Base-by-base conservation (phyloP, 176 grass and related monocot species). In the Rhynchospora pubera region DNA sequence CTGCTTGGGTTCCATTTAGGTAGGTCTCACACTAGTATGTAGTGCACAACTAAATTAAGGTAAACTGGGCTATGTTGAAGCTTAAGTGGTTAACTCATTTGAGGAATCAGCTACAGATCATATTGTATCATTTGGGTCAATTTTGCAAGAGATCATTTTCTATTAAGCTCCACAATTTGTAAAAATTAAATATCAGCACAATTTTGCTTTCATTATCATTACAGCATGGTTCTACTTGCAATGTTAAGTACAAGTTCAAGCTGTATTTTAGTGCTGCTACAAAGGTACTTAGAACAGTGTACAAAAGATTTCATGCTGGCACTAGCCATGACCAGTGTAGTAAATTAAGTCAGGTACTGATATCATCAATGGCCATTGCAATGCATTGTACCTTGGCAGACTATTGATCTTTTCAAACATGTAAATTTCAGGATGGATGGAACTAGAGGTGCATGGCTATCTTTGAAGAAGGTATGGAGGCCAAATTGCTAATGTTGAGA, bases 201-300 rank as follows among this genome's bases (percentile, higher is more conserved):
- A 24, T 16, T 56, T 79, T 84, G 28, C 32, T 89, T 85, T 78
- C 51, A 6, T 80, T 58, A 39, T 52, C 18, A 57, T 85, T 89
- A 57, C 85, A 94, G 92, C 92, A 94, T 87, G 90, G 95, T 76
- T 94, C 88, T 71, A 94, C 95, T 7, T 98, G 94, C 79, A 98
- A 98, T 83, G 90, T 90, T 39, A 98, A 94, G 77, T 78, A 98
- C 78, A 98, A 91, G 80, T 98, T 98, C 62, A 89, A 58, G 42
- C 95, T 92, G 65, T 98, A 98, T 61, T 98, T 98, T 72, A 94
- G 90, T 84, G 88, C 90, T 18, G 90, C 89, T 18, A 88, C 95
- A 64, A 98, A 98, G 90, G 95, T 98, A 83, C 82, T 22, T 51
- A 53, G n/a, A 75, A 75, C 46, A 75, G 47, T 0, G 10, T 8